Base-by-base conservation (phyloP, 805 yeast genomes). In the Kockiozyma suomiensis region DNA sequence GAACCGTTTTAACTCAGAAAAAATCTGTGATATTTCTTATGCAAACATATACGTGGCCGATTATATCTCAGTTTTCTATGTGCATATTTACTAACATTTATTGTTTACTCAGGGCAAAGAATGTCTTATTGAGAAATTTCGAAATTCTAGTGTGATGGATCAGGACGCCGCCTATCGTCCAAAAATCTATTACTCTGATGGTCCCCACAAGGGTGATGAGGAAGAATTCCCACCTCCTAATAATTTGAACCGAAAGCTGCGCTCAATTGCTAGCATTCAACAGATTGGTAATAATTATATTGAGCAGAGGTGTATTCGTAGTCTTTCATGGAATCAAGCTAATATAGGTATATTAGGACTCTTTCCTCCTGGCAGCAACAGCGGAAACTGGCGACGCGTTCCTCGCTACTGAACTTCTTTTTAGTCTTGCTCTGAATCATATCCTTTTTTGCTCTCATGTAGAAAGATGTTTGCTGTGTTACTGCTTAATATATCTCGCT, bases 111-210 rank as follows among this genome's bases (percentile, higher is more conserved):
- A 81, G 69, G 85, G 85, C 8, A 73, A 74, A 45, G 74, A 72
- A 8, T 73, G 75, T 23, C 72, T 81, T 37, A 73, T 81, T 48
- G 77, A 78, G 41, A 81, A 80, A 64, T 82, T 82, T 69, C 74
- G 81, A 45, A 75, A 75, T 65, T 82, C 85, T 5, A 78, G 76
- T 32, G 82, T 82, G 8, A 78, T 82, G 83, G 75, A 73, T 43
- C 78, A 75, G 66, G 77, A 76, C 43, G 77, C 78, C 0, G 78
- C 75, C 4, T 81, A 77, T 66, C 74, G 82, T 17, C 85, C 85
- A 0, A 75, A 74, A 58, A 68, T 82, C n/a, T 81, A 77, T 64
- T 69, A 74, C 63, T 75, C 83, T 0, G 73, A 72, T 2, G 84
- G 84, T 0, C 73, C 74, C 0, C 58, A 67, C 12, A 70, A 66